phyloP scores from a whole-genome alignment of 352 stramenopile genomes.

The Phytophthora citricola region DNA sequence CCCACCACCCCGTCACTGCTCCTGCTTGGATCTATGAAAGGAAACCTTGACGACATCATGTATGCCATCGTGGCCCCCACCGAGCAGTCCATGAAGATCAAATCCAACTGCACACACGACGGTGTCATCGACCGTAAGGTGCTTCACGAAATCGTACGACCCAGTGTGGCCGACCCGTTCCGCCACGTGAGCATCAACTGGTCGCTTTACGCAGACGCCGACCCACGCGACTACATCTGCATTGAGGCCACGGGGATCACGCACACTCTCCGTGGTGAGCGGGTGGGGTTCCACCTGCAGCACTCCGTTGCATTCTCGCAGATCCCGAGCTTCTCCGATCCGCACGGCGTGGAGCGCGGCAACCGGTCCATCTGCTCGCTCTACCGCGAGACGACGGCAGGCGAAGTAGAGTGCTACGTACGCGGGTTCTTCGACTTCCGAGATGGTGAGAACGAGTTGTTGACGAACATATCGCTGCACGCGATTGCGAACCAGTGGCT shows the following conservation, averaged over 20 bases:
- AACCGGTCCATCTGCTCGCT: conserved; percentile 34
- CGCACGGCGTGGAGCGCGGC: conserved; percentile 23
- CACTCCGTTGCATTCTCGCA: conserved; percentile 43
- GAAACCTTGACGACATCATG: conserved; percentile 33
- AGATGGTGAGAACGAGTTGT: conserved; percentile 23
- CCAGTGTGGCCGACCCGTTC: conserved; percentile 41
- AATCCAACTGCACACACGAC: conserved; percentile 48
- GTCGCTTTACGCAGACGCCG: conserved; percentile 33
- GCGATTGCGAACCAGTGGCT: conserved; percentile 30
- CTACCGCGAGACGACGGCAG: conserved; percentile 15
- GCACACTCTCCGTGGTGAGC: conserved; percentile 24
- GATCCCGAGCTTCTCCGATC: conserved; percentile 22
- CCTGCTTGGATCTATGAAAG: conserved; percentile 27
- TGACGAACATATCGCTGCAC: conserved; percentile 32
- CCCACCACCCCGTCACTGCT: conserved; percentile 32
- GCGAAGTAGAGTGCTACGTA: conserved; percentile 33
- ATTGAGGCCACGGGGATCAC: conserved; percentile 48
- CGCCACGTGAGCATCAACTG: conserved; percentile 51
- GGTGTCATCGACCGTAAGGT: conserved; percentile 37
- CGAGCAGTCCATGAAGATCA: conserved; percentile 41
- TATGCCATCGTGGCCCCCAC: conserved; percentile 40
- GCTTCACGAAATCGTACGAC: conserved; percentile 25
- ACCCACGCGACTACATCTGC: conserved; percentile 52
- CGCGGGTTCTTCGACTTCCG: conserved; percentile 44
- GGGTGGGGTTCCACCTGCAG: conserved; percentile 51